phyloP scores from a whole-genome alignment of 106 monocot genomes.

The Chionographis japonica region DNA sequence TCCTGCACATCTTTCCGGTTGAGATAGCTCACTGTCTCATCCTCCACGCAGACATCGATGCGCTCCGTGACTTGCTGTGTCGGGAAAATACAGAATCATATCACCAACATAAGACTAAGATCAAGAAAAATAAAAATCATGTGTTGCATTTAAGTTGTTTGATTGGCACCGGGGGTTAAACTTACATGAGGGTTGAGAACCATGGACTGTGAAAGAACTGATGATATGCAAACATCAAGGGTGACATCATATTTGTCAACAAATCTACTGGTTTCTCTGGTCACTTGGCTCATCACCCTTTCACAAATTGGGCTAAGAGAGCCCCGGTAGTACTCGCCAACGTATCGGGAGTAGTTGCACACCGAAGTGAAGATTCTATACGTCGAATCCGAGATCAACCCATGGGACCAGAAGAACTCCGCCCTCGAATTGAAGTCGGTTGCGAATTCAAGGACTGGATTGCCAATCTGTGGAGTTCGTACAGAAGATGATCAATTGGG shows the following conservation, averaged over 20 bases:
- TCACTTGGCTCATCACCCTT: constrained; percentile 81
- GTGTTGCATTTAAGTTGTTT: background rate
- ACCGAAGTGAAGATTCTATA: constrained; percentile 63
- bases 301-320: constrained; percentile 63
- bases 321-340: constrained; percentile 85
- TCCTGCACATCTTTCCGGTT: constrained; percentile 90
- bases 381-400: constrained; percentile 90
- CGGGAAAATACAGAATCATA: background rate
- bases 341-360: constrained; percentile 97
- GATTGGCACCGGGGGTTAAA: background rate
- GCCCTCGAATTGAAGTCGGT: constrained; percentile 97
- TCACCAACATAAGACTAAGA: background rate
- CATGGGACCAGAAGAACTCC: constrained; percentile 97
- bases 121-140: no score
- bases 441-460: constrained; percentile 88
- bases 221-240: constrained; percentile 92
- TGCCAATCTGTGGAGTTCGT: constrained; percentile 56
- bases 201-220: constrained; percentile 75
- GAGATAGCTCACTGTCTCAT: constrained; percentile 83
- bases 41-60: constrained; percentile 95
- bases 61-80: constrained; percentile 56
- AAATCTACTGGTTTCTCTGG: constrained; percentile 87
- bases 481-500: background rate
- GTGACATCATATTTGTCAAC: constrained; percentile 99
- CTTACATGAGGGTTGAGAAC: constrained; percentile 72